A percentile compares a stretch with the other conserved stretches of the same genome.
Conservation (phyloP, 441 rosid species). For the Biscutella laevigata region DNA sequence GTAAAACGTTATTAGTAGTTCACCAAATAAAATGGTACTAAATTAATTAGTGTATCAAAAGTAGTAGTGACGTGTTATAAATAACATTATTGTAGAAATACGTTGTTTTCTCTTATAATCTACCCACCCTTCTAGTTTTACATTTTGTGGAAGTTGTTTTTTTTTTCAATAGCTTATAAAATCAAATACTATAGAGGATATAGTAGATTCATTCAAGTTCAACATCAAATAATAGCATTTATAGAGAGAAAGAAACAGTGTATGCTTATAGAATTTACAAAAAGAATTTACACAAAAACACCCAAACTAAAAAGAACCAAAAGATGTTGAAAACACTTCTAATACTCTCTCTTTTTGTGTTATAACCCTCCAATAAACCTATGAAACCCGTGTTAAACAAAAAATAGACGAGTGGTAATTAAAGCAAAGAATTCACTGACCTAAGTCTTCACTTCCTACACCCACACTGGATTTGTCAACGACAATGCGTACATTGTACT, state of each 20-base stretch:
- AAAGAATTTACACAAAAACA: slow-evolving; percentile 22
- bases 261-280: slow-evolving; percentile 23
- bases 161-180: no score
- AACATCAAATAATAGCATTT: neutral
- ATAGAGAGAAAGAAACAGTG: neutral
- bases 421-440: slow-evolving; percentile 30
- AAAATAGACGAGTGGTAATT: slow-evolving; percentile 4
- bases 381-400: slow-evolving; percentile 12
- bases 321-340: no score
- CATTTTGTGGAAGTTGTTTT: no score
- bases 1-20: slow-evolving; percentile 8
- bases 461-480: slow-evolving; percentile 58
- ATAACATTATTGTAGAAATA: neutral
- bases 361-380: slow-evolving; percentile 12
- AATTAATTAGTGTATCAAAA: neutral
- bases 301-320: slow-evolving; percentile 20
- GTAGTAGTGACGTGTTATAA: neutral
- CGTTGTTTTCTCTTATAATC: neutral
- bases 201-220: no score
- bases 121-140: neutral
- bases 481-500: slow-evolving; percentile 63
- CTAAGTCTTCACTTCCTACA: slow-evolving; percentile 44
- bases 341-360: slow-evolving; percentile 3
- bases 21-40: neutral
- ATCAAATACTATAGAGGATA: no score